These are phyloP conservation scores for Anthracocystis walkeri DNA, from an alignment of 1,284 basidiomycete genomes.

Conservation along the genomic window DNA sequence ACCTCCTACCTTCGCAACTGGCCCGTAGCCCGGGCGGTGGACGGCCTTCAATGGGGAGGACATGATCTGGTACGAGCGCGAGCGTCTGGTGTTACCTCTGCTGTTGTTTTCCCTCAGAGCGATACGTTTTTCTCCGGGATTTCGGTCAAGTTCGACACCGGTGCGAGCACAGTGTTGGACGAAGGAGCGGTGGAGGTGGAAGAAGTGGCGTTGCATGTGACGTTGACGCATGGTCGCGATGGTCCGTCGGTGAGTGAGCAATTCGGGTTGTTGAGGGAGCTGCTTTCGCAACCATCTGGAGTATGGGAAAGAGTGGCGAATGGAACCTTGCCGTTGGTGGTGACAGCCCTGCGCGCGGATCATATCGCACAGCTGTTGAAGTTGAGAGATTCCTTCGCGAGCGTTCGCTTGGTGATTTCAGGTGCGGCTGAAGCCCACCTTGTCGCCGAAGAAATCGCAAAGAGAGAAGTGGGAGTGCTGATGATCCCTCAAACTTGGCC, in stretches of 20 bases:
- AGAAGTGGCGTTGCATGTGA: constrained; percentile 79
- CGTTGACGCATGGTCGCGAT: constrained; percentile 72
- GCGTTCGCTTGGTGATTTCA: constrained; percentile 74
- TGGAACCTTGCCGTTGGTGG: constrained; percentile 77
- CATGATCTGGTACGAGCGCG: constrained; percentile 69
- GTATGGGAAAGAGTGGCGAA: constrained; percentile 46
- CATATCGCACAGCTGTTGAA: constrained; percentile 80
- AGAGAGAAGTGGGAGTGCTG: constrained; percentile 79
- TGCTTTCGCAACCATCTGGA: constrained; percentile 72
- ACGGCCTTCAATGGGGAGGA: constrained; percentile 59
- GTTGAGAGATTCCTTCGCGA: constrained; percentile 80
- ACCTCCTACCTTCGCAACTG: constrained; percentile 23
- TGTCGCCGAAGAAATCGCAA: constrained; percentile 76
- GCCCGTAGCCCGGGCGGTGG: constrained; percentile 47
- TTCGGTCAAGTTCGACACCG: constrained; percentile 48
- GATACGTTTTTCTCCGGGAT: constrained; percentile 74
- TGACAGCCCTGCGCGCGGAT: constrained; percentile 79
- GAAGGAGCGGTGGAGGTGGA: constrained; percentile 76
- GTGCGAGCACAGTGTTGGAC: constrained; percentile 72
- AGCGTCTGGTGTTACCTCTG: constrained; percentile 75
- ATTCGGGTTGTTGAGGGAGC: constrained; percentile 77
- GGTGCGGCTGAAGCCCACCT: constrained; percentile 82
- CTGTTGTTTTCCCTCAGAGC: constrained; percentile 71
- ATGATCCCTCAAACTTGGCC: constrained; percentile 77
- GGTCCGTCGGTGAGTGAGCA: constrained; percentile 76